Base-by-base conservation (phyloP, 495 filamentous ascomycete species). In the Evernia prunastri region DNA sequence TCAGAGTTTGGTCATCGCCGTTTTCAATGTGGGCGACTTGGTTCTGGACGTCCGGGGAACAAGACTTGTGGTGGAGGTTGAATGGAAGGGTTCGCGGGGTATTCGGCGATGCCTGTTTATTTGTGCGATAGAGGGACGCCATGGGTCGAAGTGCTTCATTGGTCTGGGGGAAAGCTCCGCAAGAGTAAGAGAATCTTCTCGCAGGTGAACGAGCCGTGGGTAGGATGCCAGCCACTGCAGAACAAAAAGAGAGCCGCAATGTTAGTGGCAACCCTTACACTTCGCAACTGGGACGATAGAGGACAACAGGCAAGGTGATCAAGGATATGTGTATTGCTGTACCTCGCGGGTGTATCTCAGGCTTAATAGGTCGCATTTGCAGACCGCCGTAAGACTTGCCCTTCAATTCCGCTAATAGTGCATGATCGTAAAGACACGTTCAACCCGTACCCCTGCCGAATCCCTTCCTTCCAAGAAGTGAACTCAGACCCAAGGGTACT, bases 401-500 rank as follows among this genome's bases (percentile, higher is more conserved):
- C 29, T 58, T 20, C 56, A 39, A 59, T 35, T 37, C 56, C 36
- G 56, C 56, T 59, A n/a, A 25, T 18, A 10, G 27, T 40, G 56
- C 56, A 25, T 59, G 36, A 59, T 40, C 56, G 35, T 42, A 17
- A 42, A 12, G 36, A 37, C 33, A 13, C 20, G 7, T 36, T 17
- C 56, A 27, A 59, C 0, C 17, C 56, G 18, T 40, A 18, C 20
- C 0, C 39, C 17, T 59, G 5, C 35, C 15, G 56, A 42, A 15
- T 8, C 12, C n/a, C 39, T 15, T 42, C 25, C 35, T 59, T 40
- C 36, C 56, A 59, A 36, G 36, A 59, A 59, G 35, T 25, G 3
- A 40, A 37, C 17, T 36, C 56, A 37, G 37, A 12, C 56, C 56
- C 56, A 59, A 59, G 36, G 33, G 56, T 33, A 39, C 27, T 59